Base-by-base conservation (phyloP, 164 flowering plant species). In the Aristolochia californica region DNA sequence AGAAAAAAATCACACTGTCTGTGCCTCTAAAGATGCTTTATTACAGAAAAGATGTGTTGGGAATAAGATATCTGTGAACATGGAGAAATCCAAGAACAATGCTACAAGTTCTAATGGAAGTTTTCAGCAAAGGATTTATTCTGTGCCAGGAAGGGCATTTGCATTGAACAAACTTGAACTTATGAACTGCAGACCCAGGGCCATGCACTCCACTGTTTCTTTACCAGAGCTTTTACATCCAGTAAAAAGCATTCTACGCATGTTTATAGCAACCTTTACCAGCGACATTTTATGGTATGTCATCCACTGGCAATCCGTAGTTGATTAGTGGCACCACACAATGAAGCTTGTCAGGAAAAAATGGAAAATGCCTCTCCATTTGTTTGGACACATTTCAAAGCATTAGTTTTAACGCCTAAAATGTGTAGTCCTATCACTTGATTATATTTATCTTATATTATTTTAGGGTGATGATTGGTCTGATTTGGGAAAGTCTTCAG, bases 201-300 rank as follows among this genome's bases (percentile, higher is more conserved):
- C 56, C 48, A 63, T 58, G 51, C 68, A 64, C 40, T 43, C 59
- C 58, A 74, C 59, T 48, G 75, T 90, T 38, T 80, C 91, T 55
- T 72, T 90, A 72, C 85, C 79, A 34, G 94, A 87, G 61, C 87
- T 90, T 63, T 66, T 90, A 56, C 48, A 80, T 75, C 97, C 97
- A 26, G 72, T 90, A 49, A 77, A 80, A 68, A 80, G 74, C 71
- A 75, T 90, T 58, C 58, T 65, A 1, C 71, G 70, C 49, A 69
- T 90, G 53, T 90, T 90, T 55, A 73, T 85, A 65, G 89, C 95
- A 45, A 90, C 97, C 44, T 90, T 90, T 66, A 90, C 97, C 2
- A 70, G 82, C 59, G 94, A 90, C 58, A 67, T 85, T 52, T 62
- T 51, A 62, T 90, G 95, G 97, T 87, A 76, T n/a, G 60, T 47